A percentile compares a stretch with the other conserved stretches of the same genome.
phyloP scores from a whole-genome alignment of 2,329 filamentous ascomycete genomes.

The Colletotrichum destructivum region DNA sequence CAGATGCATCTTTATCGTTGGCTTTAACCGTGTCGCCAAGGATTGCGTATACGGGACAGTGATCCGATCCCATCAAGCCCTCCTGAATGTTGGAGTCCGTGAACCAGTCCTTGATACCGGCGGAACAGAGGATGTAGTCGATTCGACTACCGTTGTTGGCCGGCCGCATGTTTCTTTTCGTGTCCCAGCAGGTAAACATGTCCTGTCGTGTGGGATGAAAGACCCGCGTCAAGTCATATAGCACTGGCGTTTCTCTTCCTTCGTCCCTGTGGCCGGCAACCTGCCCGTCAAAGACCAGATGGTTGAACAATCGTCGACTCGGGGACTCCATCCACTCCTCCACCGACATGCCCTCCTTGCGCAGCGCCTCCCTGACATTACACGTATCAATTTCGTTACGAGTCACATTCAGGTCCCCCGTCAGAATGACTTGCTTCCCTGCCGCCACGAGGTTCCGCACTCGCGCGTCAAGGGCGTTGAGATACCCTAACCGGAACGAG shows the following conservation, averaged over 20 bases:
- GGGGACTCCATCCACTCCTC: slow-evolving; percentile 82
- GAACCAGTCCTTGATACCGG: slow-evolving; percentile 86
- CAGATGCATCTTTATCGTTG: slow-evolving; percentile 64
- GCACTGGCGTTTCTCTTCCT: slow-evolving; percentile 77
- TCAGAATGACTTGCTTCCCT: slow-evolving; percentile 88
- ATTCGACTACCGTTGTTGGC: slow-evolving; percentile 94
- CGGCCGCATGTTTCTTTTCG: slow-evolving; percentile 93
- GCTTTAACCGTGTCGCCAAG: slow-evolving; percentile 75
- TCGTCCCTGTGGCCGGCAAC: slow-evolving; percentile 78
- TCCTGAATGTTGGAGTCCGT: slow-evolving; percentile 89
- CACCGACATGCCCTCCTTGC: slow-evolving; percentile 77
- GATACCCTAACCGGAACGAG: slow-evolving; percentile 85
- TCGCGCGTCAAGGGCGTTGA: slow-evolving; percentile 84
- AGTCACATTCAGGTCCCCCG: slow-evolving; percentile 90
- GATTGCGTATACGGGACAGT: slow-evolving; percentile 91
- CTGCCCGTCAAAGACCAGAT: slow-evolving; percentile 82
- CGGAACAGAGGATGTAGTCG: slow-evolving; percentile 91
- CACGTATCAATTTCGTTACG: slow-evolving; percentile 82
- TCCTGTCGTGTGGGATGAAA: slow-evolving; percentile 85
- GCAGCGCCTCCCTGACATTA: slow-evolving; percentile 78
- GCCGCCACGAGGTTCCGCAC: slow-evolving; percentile 85
- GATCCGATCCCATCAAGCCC: slow-evolving; percentile 93
- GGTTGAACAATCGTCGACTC: slow-evolving; percentile 85
- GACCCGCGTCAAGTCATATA: slow-evolving; percentile 87
- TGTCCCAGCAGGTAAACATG: slow-evolving; percentile 99